Conservation (phyloP, 257 asterid genomes). For the Salvia rosmarinus region DNA sequence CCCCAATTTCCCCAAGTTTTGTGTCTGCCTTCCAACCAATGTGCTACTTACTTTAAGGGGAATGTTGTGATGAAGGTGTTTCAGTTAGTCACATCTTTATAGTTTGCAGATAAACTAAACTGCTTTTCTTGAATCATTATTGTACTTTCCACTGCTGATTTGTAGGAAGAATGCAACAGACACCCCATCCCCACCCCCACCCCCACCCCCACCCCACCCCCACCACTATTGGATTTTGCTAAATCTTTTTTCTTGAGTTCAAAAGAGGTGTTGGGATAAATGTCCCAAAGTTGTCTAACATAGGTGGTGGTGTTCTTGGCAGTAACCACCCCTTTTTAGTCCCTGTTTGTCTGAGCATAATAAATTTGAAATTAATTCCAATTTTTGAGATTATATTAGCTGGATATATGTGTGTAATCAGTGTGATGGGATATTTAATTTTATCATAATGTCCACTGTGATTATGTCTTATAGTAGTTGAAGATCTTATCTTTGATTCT, state of each 20-base stretch:
- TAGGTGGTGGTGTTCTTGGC: conserved; percentile 33
- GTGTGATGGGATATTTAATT: conserved; percentile 8
- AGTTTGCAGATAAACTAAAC: conserved; percentile 34
- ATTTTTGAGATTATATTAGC: conserved; percentile 43
- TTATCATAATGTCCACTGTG: conserved; percentile 38
- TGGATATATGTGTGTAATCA: conserved; percentile 26
- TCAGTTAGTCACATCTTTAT: conserved; percentile 53
- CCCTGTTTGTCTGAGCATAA: conserved; percentile 21
- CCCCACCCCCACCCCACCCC: conserved; percentile 21
- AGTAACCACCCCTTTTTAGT: conserved; percentile 21
- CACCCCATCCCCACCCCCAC: not conserved
- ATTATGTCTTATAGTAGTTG: conserved; percentile 37
- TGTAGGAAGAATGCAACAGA: conserved; percentile 21
- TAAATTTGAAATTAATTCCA: not conserved
- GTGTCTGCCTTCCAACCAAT: conserved; percentile 18
- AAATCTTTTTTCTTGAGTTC: conserved; percentile 30
- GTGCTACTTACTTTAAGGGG: conserved; percentile 37
- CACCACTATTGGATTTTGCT: conserved; percentile 39
- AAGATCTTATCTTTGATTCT: conserved; percentile 56
- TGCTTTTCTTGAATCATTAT: conserved; percentile 38
- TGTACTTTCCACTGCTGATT: conserved; percentile 30
- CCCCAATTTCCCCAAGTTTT: not conserved
- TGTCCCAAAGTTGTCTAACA: conserved; percentile 43
- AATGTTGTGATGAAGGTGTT: conserved; percentile 55
- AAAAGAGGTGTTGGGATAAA: conserved; percentile 18